Evolutionary conservation across 495 filamentous ascomycete genomes (phyloP), one percentile per base, ranked within the genome.

Genomic region (Letharia lupina): DNA sequence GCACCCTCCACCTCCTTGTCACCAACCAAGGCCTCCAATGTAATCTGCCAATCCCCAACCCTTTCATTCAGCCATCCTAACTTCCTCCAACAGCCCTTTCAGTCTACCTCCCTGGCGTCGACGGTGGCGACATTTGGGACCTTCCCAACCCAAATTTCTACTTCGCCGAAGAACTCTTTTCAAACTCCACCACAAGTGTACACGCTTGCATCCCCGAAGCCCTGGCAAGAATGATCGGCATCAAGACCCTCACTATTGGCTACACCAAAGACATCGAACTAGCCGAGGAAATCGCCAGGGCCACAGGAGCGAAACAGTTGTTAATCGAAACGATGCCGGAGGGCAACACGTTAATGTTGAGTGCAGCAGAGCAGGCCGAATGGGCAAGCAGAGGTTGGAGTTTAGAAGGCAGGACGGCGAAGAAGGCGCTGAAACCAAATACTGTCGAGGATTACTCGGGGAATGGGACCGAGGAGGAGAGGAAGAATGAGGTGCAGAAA

Each of bases 191-290:
- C 37, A 58, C 48, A 20, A 58, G 44, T 8, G 62, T 64, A 35
- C 52, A 64, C 40, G 62, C 62, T 23, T 64, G 62, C 28, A 64
- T 64, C 10, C 62, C 62, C 33, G 39, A 64, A 52, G 62, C 62
- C 20, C 16, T 64, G 40, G 31, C 31, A 8, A 64, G 37, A 54
- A 58, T 64, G 47, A 15, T 64, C 16, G 62, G 62, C 45, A 58
- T 64, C 33, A 12, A 58, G 16, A 23, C 47, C 11, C 62, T 64
- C 16, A 58, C 62, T 18, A 58, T 64, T 9, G 62, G 62, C 20
- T 64, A 64, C 28, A 64, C 62, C 9, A 64, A 58, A 41, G 62
- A 64, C 35, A 58, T 58, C 20, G 48, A 41, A 44, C 50, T 64
- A n/a, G 62, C 62, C 5, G 62, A 64, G 52, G 41, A 58, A 11